A percentile compares a stretch with the other conserved stretches of the same genome.
Evolutionary conservation across 2,329 filamentous ascomycete species (phyloP).

Genomic region (Fusarium scirpi): DNA sequence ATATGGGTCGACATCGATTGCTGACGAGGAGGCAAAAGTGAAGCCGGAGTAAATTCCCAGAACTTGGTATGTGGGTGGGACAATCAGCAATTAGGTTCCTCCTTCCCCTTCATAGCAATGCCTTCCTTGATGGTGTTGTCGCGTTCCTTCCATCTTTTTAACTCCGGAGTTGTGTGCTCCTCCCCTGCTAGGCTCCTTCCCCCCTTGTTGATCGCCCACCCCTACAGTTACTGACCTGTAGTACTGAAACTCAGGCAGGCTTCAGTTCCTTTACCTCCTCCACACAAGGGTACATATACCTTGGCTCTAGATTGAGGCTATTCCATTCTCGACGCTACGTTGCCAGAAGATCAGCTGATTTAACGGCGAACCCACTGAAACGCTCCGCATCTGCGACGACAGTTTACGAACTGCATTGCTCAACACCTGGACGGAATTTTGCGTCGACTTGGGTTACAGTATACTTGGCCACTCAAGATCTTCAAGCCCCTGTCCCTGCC

Average conservation of each 20-base stretch:
- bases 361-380: constrained; percentile 18
- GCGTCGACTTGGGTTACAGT: constrained; percentile 42
- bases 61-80: not conserved
- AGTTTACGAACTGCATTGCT: constrained; percentile 30
- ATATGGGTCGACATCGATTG: not conserved
- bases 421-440: constrained; percentile 43
- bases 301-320: constrained; percentile 17
- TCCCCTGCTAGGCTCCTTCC: constrained; percentile 1
- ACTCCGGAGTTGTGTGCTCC: constrained; percentile 3
- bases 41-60: not conserved
- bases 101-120: not conserved
- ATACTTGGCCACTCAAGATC: constrained; percentile 30
- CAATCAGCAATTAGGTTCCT: not conserved
- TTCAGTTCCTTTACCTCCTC: constrained; percentile 14
- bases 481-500: constrained; percentile 26
- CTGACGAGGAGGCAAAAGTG: not conserved
- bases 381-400: constrained; percentile 16
- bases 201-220: constrained; percentile 8
- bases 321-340: constrained; percentile 14
- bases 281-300: not conserved
- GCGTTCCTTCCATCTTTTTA: constrained; percentile 5
- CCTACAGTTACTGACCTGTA: not conserved
- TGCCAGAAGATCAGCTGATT: constrained; percentile 24
- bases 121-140: constrained; percentile 13
- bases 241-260: constrained; percentile 21